Conservation (phyloP, 768 basidiomycete genomes). For the Hemileccinum impolitum region DNA sequence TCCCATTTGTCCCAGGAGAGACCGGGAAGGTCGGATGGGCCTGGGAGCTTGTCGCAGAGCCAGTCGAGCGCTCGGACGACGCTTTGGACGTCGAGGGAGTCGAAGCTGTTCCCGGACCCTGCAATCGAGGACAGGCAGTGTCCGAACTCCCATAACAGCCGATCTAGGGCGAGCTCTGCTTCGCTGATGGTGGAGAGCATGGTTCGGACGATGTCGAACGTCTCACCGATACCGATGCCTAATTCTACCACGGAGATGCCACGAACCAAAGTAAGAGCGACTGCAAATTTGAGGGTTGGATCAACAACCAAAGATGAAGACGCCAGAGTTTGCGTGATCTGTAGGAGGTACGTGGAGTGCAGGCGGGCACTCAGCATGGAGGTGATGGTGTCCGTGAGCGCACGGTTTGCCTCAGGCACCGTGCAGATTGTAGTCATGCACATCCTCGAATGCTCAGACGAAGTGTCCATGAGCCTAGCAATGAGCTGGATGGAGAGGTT, state of each 20-base stretch:
- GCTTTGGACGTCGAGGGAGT: slow-evolving; percentile 33
- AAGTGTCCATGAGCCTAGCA: slow-evolving; percentile 39
- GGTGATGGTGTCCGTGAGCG: slow-evolving; percentile 42
- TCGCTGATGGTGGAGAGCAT: slow-evolving; percentile 26
- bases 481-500: slow-evolving; percentile 49
- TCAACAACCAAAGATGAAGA: slow-evolving; percentile 22
- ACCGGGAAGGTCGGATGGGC: slow-evolving; percentile 46
- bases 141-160: slow-evolving; percentile 36
- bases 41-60: slow-evolving; percentile 45
- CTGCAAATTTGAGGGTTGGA: slow-evolving; percentile 32
- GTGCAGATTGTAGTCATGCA: slow-evolving; percentile 40
- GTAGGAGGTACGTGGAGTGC: slow-evolving; percentile 42
- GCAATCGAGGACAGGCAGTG: slow-evolving; percentile 33
- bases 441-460: slow-evolving; percentile 42
- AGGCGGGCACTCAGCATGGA: slow-evolving; percentile 47
- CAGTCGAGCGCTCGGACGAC: slow-evolving; percentile 53
- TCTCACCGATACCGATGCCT: slow-evolving; percentile 16
- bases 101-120: slow-evolving; percentile 20
- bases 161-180: slow-evolving; percentile 23
- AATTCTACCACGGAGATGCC: slow-evolving; percentile 24
- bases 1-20: slow-evolving; percentile 46
- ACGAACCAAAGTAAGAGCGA: slow-evolving; percentile 33
- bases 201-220: slow-evolving; percentile 23
- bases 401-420: slow-evolving; percentile 40
- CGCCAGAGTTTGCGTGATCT: slow-evolving; percentile 36